A percentile compares a stretch with the other conserved stretches of the same genome.
These are phyloP conservation scores for Rhytidhysteron rufulum DNA, from an alignment of 2,329 filamentous ascomycete genomes.

Conservation along the genomic window DNA sequence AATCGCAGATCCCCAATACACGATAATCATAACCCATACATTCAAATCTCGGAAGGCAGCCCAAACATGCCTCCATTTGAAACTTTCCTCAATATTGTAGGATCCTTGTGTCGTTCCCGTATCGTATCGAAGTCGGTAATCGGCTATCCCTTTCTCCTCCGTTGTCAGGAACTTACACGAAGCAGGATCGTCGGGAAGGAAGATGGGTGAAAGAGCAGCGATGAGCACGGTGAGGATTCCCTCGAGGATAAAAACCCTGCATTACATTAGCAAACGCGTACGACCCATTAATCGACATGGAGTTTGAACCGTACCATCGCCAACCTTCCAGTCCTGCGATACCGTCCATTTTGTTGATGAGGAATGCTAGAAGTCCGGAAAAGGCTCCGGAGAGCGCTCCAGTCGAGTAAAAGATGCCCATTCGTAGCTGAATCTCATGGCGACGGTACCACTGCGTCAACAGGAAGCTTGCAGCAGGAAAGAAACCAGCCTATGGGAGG, in stretches of 20 bases:
- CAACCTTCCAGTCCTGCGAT: slow-evolving; percentile 37
- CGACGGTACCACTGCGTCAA: slow-evolving; percentile 59
- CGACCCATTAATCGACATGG: neutral
- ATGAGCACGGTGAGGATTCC: slow-evolving; percentile 29
- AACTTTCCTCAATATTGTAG: slow-evolving; percentile 50
- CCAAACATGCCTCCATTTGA: slow-evolving; percentile 45
- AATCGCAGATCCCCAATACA: slow-evolving; percentile 35
- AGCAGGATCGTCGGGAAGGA: slow-evolving; percentile 48
- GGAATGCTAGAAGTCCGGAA: slow-evolving; percentile 50
- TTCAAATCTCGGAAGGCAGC: slow-evolving; percentile 44
- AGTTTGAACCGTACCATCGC: too few species aligned
- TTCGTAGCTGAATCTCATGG: slow-evolving; percentile 52
- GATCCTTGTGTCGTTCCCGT: slow-evolving; percentile 43
- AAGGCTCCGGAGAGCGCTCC: slow-evolving; percentile 54
- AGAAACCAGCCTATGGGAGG: too few species aligned
- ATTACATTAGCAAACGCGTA: neutral
- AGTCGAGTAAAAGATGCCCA: slow-evolving; percentile 56
- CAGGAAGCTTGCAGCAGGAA: slow-evolving; percentile 42
- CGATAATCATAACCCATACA: slow-evolving; percentile 33
- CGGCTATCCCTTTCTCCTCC: slow-evolving; percentile 31
- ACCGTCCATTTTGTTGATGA: slow-evolving; percentile 56
- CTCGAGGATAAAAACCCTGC: slow-evolving; percentile 27
- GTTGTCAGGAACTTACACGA: slow-evolving; percentile 36
- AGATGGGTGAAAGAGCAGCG: slow-evolving; percentile 49
- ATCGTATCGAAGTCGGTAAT: slow-evolving; percentile 25